Conservation (phyloP, 352 stramenopile species). For the Pythium monospermum region DNA sequence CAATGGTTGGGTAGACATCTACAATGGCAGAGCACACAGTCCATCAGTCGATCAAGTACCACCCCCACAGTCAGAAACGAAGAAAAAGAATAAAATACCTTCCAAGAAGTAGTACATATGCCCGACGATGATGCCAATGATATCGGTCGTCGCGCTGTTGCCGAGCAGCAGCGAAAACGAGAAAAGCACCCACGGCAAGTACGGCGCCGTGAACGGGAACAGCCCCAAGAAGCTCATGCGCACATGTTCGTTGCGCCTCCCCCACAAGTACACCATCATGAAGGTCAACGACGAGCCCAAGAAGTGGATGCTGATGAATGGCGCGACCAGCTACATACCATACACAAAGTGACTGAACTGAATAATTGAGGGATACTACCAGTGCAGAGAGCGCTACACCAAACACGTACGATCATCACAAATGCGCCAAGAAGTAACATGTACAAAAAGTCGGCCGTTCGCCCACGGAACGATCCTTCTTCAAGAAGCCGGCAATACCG, state of each 20-base stretch:
- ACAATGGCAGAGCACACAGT: background rate
- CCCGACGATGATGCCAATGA: constrained; percentile 98
- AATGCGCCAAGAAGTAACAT: constrained; percentile 96
- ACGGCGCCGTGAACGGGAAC: constrained; percentile 97
- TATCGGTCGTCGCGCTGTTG: constrained; percentile 94
- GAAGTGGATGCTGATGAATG: constrained; percentile 97
- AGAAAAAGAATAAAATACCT: constrained; percentile 30
- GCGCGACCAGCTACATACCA: constrained; percentile 80
- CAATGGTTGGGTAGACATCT: constrained; percentile 98
- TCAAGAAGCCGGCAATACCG: constrained; percentile 96
- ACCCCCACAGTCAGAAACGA: too few relatives aligned
- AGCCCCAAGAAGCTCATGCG: constrained; percentile 97
- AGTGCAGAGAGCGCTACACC: background rate
- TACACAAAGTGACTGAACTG: background rate
- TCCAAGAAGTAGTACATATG: constrained; percentile 99
- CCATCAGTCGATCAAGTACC: background rate
- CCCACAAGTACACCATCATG: constrained; percentile 99
- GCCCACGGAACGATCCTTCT: constrained; percentile 96
- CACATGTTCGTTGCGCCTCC: constrained; percentile 92
- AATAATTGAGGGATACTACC: background rate
- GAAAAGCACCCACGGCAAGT: constrained; percentile 98
- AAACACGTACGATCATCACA: constrained; percentile 88
- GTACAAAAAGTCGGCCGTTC: constrained; percentile 96
- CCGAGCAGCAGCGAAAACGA: constrained; percentile 95
- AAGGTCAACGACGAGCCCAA: constrained; percentile 98